Percentiles rank a stretch among this genome's conserved stretches.
Conservation (phyloP, 73 alveolate species). For the Effrenium voratum region DNA sequence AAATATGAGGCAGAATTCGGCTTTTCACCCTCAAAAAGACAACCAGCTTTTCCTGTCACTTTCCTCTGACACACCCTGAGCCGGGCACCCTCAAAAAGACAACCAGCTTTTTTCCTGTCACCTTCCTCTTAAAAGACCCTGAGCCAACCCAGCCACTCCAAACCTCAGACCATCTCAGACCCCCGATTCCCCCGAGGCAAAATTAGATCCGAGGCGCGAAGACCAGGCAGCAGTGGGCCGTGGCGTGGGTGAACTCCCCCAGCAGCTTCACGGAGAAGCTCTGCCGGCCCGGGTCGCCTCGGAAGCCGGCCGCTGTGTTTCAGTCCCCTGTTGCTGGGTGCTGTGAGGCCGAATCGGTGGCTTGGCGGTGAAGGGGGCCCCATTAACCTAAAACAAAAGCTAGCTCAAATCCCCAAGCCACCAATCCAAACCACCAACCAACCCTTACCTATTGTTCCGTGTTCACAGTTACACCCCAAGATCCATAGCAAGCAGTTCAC, state of each 20-base stretch:
- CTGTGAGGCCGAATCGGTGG: too few species aligned
- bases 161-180: not conserved
- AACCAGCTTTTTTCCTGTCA: not conserved
- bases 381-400: too few species aligned
- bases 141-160: not conserved
- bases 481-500: too few species aligned
- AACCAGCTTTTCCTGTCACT: not conserved
- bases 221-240: conserved; percentile 74
- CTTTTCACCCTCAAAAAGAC: not conserved
- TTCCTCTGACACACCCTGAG: not conserved
- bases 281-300: conserved; percentile 92
- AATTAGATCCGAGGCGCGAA: conserved; percentile 43
- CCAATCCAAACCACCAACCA: too few species aligned
- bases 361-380: too few species aligned
- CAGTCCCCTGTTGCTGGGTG: too few species aligned
- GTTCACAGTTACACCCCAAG: too few species aligned
- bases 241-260: conserved; percentile 85
- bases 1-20: not conserved
- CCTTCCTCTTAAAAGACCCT: not conserved
- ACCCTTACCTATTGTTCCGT: too few species aligned
- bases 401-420: too few species aligned
- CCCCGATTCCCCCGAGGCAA: not conserved
- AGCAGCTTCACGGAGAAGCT: conserved; percentile 85
- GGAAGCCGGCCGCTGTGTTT: too few species aligned
- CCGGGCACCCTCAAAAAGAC: not conserved